Evolutionary conservation across 108 stramenopile species (phyloP), one percentile per base, ranked within the genome.

Genomic region (Conticribra guillardii): DNA sequence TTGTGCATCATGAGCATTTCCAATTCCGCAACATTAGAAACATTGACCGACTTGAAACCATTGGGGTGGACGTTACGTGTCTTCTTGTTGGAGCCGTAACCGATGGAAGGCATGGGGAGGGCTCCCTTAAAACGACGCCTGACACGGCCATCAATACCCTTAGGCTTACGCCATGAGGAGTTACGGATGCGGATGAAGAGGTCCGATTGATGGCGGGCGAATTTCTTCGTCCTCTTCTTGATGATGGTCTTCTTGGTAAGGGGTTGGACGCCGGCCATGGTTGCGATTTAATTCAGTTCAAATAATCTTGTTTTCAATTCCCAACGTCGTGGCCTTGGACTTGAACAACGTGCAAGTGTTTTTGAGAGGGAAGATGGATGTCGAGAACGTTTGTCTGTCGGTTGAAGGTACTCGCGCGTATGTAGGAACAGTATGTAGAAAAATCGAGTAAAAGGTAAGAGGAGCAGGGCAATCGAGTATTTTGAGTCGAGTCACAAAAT

Each of bases 1-100:
- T 99, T 99, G 96, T 99, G 98, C 99, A 99, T 99, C 91, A 99
- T 92, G 50, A 99, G 92, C 88, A 99, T 96, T 83, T 99, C 99
- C 65, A 99, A 85, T 69, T 99, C 99, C 27, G 84, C 54, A 54
- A 97, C 96, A 81, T 99, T 99, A 82, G 85, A 84, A 45, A 99
- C 96, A 74, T 97, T 89, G 67, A 98, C 98, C 67, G 92, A 93
- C 83, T 95, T 89, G 96, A 99, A 99, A 65, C 99, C 99, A 74
- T 96, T 95, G 63, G 99, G 99, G 52, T 96, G 90, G 47, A 98
- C 67, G 85, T 99, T 97, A 57, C 98, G 88, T 51, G 98, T 98
- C 76, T 91, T 88, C 88, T 98, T 98, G 86, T 99, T 91, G 58
- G 97, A 96, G 30, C 99, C 99, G 89, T 99, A 99, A 51, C 99